These are phyloP conservation scores for Lasiodiplodia sp. DNA, from an alignment of 2,329 filamentous ascomycete genomes.

Conservation along the genomic window DNA sequence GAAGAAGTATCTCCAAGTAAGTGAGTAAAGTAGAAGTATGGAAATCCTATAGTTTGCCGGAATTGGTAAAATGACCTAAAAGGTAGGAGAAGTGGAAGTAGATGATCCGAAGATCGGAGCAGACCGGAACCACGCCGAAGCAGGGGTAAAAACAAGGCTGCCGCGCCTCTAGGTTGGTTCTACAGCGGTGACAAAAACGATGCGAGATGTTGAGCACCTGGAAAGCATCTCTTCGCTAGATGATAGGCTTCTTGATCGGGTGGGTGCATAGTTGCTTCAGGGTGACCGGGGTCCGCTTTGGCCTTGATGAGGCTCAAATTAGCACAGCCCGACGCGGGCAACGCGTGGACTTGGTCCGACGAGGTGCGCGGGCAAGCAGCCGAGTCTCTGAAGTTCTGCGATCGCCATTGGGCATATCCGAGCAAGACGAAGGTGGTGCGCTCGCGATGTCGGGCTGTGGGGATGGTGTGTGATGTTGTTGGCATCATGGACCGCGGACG, in stretches of 20 bases:
- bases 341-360: background rate
- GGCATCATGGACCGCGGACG: slow-evolving; percentile 16
- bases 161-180: background rate
- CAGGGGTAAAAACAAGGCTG: slow-evolving; percentile 1
- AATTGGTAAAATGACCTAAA: background rate
- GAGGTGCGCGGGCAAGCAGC: background rate
- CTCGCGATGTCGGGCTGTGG: background rate
- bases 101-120: slow-evolving; percentile 18
- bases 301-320: slow-evolving; percentile 23
- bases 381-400: background rate
- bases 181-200: background rate
- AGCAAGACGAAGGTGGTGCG: background rate
- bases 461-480: slow-evolving; percentile 15
- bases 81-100: background rate
- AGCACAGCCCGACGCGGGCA: background rate
- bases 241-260: background rate
- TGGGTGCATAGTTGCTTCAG: background rate
- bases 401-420: background rate
- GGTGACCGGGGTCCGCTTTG: background rate
- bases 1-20: background rate
- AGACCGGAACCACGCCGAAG: slow-evolving; percentile 6
- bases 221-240: background rate
- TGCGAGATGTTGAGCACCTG: background rate
- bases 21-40: background rate
- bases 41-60: background rate